Evolutionary conservation across 345 rosid genomes (phyloP).

Genomic region (Gossypium thurberi): DNA sequence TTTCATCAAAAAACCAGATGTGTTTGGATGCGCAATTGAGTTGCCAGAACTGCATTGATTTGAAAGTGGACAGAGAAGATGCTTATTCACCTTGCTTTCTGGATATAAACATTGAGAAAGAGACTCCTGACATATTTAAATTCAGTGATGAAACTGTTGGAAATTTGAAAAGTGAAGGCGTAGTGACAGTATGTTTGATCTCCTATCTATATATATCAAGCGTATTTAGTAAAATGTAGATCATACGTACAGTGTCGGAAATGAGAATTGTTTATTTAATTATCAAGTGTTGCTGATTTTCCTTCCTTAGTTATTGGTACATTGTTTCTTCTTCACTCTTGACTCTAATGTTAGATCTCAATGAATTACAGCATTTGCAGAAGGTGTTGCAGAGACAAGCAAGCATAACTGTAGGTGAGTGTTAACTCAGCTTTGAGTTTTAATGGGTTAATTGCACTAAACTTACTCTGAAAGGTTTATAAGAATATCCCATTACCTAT

Average conservation of each 20-base stretch:
- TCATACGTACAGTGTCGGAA: neutral
- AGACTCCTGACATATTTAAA: constrained; percentile 32
- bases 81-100: constrained; percentile 56
- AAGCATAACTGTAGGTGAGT: constrained; percentile 58
- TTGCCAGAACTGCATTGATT: constrained; percentile 54
- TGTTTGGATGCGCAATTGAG: constrained; percentile 39
- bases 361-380: constrained; percentile 44
- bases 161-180: constrained; percentile 41
- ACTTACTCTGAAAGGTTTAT: constrained; percentile 17
- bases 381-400: constrained; percentile 78
- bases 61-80: constrained; percentile 49
- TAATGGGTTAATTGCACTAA: constrained; percentile 20
- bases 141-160: constrained; percentile 36
- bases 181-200: constrained; percentile 38
- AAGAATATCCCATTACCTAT: neutral
- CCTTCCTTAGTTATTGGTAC: neutral
- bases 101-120: constrained; percentile 57
- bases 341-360: constrained; percentile 7
- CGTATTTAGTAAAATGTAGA: neutral
- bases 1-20: constrained; percentile 39
- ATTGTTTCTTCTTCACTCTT: neutral
- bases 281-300: neutral
- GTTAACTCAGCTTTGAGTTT: constrained; percentile 22
- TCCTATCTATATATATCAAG: neutral
- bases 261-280: neutral